Percentiles rank a stretch among this genome's conserved stretches.
Evolutionary conservation across 495 filamentous ascomycete genomes (phyloP).

Genomic region (Hyphodiscus hymeniophilus): DNA sequence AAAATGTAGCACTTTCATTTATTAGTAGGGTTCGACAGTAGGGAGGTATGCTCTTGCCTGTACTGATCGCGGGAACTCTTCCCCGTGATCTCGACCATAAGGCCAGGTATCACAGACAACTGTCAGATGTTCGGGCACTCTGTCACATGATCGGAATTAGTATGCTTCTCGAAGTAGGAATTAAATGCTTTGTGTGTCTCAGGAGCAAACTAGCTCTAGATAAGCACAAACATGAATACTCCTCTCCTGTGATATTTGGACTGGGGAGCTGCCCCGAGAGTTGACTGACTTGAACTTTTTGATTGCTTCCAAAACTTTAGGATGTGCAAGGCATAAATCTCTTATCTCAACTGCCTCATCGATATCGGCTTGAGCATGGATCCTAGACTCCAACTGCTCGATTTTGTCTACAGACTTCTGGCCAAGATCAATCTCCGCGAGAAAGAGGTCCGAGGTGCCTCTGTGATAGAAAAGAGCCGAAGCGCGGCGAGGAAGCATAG

Average conservation of each 20-base stretch:
- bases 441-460: constrained; percentile 14
- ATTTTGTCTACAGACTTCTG: constrained; percentile 3
- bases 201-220: too few species aligned
- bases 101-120: constrained; percentile 19
- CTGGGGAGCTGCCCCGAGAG: too few species aligned
- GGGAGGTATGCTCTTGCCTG: too few species aligned
- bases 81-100: constrained; percentile 16
- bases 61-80: constrained; percentile 12
- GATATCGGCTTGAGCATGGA: constrained; percentile 17
- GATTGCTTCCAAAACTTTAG: constrained; percentile 8
- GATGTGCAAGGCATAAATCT: constrained; percentile 12
- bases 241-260: too few species aligned
- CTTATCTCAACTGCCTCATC: constrained; percentile 15
- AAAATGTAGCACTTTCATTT: constrained; percentile 16
- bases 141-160: too few species aligned
- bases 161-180: too few species aligned
- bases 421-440: constrained; percentile 8
- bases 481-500: constrained; percentile 3
- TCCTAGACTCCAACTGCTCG: constrained; percentile 8
- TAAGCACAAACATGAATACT: too few species aligned
- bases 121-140: constrained; percentile 11
- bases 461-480: constrained; percentile 16
- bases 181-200: too few species aligned
- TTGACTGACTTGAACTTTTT: constrained; percentile 15
- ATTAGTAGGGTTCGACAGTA: too few species aligned